These are phyloP conservation scores for Solanum acaule DNA, from an alignment of 257 asterid species.

Conservation along the genomic window DNA sequence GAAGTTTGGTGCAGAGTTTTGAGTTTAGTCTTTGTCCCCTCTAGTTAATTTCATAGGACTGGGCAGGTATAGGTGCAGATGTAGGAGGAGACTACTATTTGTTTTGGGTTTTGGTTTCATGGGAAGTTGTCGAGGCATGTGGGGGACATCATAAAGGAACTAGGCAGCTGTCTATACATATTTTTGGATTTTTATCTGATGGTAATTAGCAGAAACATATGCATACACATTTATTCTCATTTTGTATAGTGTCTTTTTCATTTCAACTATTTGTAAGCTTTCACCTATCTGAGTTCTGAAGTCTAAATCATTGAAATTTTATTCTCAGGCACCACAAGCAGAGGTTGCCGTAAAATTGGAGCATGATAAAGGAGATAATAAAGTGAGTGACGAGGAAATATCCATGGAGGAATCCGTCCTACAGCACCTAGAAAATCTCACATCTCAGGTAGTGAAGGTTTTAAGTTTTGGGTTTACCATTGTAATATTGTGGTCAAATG, in stretches of 20 bases:
- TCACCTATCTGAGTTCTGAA: neutral
- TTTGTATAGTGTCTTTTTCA: neutral
- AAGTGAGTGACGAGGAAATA: conserved; percentile 3
- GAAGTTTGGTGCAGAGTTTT: neutral
- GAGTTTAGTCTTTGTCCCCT: neutral
- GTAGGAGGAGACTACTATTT: neutral
- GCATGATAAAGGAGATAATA: conserved; percentile 4
- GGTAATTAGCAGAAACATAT: neutral
- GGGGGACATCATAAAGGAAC: neutral
- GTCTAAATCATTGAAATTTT: neutral
- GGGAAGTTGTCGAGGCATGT: neutral
- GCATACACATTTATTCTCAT: neutral
- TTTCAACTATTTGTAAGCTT: neutral
- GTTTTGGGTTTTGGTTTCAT: neutral
- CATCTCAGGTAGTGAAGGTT: conserved; percentile 26
- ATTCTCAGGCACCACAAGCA: conserved; percentile 11
- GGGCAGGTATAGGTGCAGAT: neutral
- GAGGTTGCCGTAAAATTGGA: conserved; percentile 3
- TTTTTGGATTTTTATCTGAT: neutral
- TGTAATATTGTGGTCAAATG: neutral
- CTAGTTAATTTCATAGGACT: neutral
- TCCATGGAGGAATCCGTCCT: conserved; percentile 22
- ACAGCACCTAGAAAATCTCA: conserved; percentile 25
- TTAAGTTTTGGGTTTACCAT: neutral
- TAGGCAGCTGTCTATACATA: neutral